These are phyloP conservation scores for Dryadomyces sulphureus DNA, from an alignment of 2,329 filamentous ascomycete genomes.

Conservation along the genomic window DNA sequence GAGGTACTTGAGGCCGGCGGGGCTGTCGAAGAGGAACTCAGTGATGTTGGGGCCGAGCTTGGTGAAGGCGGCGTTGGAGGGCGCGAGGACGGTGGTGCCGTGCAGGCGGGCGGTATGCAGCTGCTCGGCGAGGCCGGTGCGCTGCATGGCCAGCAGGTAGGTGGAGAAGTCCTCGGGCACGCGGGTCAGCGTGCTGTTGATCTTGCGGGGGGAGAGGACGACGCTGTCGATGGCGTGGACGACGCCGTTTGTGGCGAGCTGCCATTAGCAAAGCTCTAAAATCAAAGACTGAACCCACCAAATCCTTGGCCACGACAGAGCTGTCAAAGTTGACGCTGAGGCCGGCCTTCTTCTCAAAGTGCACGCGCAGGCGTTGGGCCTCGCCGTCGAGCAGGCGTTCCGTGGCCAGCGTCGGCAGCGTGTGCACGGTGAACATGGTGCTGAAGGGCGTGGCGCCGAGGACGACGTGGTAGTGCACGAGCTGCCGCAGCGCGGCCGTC, in stretches of 20 bases:
- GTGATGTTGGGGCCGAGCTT: slow-evolving; percentile 59
- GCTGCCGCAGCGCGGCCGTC: slow-evolving; percentile 53
- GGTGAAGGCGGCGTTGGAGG: slow-evolving; percentile 66
- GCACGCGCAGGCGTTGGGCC: slow-evolving; percentile 58
- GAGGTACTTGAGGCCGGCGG: slow-evolving; percentile 59
- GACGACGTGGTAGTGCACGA: slow-evolving; percentile 64
- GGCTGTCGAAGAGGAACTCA: slow-evolving; percentile 71
- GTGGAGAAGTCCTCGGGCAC: slow-evolving; percentile 69
- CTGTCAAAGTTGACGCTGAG: slow-evolving; percentile 65
- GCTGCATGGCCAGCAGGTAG: slow-evolving; percentile 56
- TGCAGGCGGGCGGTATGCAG: slow-evolving; percentile 36
- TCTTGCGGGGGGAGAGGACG: slow-evolving; percentile 59
- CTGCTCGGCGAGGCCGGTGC: slow-evolving; percentile 54
- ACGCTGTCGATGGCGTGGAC: slow-evolving; percentile 64
- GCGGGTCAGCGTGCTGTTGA: slow-evolving; percentile 39
- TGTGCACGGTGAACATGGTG: slow-evolving; percentile 54
- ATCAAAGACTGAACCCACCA: slow-evolving; percentile 32
- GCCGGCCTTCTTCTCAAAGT: slow-evolving; percentile 41
- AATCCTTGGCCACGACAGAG: slow-evolving; percentile 53
- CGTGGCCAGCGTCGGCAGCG: slow-evolving; percentile 54
- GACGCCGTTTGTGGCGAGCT: slow-evolving; percentile 64
- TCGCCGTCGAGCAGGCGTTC: slow-evolving; percentile 45
- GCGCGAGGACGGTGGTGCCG: slow-evolving; percentile 69
- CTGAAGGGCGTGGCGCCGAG: slow-evolving; percentile 50
- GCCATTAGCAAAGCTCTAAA: not conserved